phyloP scores from a whole-genome alignment of 768 basidiomycete genomes.

The Hericium rajendrae region DNA sequence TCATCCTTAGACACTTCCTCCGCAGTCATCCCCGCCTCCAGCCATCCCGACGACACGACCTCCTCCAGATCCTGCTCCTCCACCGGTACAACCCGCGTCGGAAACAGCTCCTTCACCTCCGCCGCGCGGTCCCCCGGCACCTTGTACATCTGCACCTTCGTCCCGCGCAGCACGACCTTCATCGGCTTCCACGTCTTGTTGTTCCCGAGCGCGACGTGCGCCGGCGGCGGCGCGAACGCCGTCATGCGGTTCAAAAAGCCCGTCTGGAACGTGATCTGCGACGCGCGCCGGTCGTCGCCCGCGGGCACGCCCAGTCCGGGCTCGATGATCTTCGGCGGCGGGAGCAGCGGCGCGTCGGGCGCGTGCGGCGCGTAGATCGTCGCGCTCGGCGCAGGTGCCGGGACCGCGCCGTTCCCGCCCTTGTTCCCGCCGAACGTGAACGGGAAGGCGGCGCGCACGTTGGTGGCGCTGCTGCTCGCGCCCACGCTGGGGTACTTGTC shows the following conservation, averaged over 20 bases:
- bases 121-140: conserved; percentile 58
- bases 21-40: conserved; percentile 16
- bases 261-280: conserved; percentile 68
- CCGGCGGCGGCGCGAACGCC: conserved; percentile 36
- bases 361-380: conserved; percentile 11
- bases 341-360: conserved; percentile 32
- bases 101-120: conserved; percentile 68
- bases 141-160: conserved; percentile 82
- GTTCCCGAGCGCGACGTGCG: conserved; percentile 14
- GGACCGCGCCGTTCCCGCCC: conserved; percentile 9
- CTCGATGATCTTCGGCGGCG: conserved; percentile 38
- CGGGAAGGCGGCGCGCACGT: conserved; percentile 19
- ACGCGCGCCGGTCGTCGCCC: conserved; percentile 42
- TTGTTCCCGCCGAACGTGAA: conserved; percentile 21
- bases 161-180: conserved; percentile 76
- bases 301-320: conserved; percentile 25
- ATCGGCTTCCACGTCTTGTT: conserved; percentile 79
- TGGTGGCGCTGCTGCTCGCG: neutral
- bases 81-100: conserved; percentile 48
- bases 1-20: conserved; percentile 22
- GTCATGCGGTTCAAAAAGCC: conserved; percentile 69
- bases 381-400: neutral
- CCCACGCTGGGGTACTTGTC: neutral
- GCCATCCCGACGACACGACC: neutral
- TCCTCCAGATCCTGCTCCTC: conserved; percentile 38